phyloP scores from a whole-genome alignment of 2,329 filamentous ascomycete species.

The Cyclaneusma minus region DNA sequence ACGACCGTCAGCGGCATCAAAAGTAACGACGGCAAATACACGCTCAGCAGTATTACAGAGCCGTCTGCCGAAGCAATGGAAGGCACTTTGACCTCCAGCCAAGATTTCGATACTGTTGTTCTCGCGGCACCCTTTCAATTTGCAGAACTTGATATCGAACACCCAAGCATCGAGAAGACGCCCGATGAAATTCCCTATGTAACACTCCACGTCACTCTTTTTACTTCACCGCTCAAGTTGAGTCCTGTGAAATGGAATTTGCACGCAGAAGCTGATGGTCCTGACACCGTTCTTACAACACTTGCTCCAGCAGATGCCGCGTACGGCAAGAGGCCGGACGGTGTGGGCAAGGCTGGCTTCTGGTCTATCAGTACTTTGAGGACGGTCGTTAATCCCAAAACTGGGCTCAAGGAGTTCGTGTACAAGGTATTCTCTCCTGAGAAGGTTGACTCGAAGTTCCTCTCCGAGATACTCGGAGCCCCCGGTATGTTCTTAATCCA shows the following conservation, averaged over 20 bases:
- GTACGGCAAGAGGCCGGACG: constrained; percentile 20
- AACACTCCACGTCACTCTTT: constrained; percentile 75
- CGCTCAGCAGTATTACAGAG: constrained; percentile 19
- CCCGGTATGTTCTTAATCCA: constrained; percentile 8
- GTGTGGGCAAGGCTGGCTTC: constrained; percentile 62
- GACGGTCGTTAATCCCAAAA: constrained; percentile 43
- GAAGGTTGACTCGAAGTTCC: constrained; percentile 33
- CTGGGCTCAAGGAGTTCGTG: constrained; percentile 34
- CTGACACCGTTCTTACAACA: constrained; percentile 71
- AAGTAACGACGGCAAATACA: constrained; percentile 32
- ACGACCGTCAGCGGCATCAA: constrained; percentile 49
- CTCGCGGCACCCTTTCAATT: constrained; percentile 77
- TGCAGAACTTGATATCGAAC: constrained; percentile 47
- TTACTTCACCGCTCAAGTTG: constrained; percentile 63
- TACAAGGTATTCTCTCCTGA: constrained; percentile 52
- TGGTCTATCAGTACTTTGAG: constrained; percentile 71
- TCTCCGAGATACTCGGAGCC: constrained; percentile 34
- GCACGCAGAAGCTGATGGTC: constrained; percentile 37
- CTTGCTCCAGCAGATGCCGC: constrained; percentile 44
- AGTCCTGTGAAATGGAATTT: constrained; percentile 60
- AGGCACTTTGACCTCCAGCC: constrained; percentile 4
- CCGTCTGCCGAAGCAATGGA: constrained; percentile 4
- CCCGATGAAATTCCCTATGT: constrained; percentile 80
- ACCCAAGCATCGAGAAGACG: constrained; percentile 48
- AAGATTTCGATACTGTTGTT: constrained; percentile 60